Evolutionary conservation across 768 basidiomycete genomes (phyloP).

Genomic region (Termitomyces sp.): DNA sequence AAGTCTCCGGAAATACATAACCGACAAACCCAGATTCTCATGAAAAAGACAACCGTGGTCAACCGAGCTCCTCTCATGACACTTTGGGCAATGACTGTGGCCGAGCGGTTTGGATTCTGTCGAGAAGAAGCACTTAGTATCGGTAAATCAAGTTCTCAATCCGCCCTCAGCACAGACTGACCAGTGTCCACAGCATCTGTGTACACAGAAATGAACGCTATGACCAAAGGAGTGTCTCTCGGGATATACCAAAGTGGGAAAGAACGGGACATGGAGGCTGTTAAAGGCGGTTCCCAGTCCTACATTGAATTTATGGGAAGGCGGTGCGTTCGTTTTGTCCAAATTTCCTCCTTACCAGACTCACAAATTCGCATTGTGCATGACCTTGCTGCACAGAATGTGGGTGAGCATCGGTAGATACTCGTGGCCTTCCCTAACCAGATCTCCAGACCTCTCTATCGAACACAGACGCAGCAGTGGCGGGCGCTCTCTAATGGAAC

Average conservation of each 20-base stretch:
- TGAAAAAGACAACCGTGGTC: constrained; percentile 59
- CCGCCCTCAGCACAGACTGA: not conserved
- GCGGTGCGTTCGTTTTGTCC: constrained; percentile 38
- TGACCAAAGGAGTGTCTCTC: constrained; percentile 80
- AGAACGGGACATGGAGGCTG: constrained; percentile 54
- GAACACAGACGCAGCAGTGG: constrained; percentile 70
- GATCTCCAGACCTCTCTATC: constrained; percentile 68
- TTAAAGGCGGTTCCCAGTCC: constrained; percentile 63
- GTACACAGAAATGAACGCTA: constrained; percentile 91
- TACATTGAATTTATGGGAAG: constrained; percentile 85
- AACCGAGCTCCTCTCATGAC: constrained; percentile 96
- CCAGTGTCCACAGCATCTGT: constrained; percentile 61
- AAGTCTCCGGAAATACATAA: not conserved
- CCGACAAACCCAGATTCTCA: constrained; percentile 47
- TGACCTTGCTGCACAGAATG: constrained; percentile 28
- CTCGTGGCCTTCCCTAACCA: not conserved
- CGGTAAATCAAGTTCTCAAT: constrained; percentile 40
- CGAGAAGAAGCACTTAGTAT: constrained; percentile 90
- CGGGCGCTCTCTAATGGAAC: constrained; percentile 73
- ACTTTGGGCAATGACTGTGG: constrained; percentile 87
- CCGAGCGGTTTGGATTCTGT: constrained; percentile 83
- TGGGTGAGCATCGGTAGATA: not conserved
- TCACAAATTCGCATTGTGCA: constrained; percentile 29
- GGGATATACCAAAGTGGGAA: constrained; percentile 67
- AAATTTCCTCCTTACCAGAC: not conserved